Conservation (phyloP, 805 yeast species). For the Candida nanaspora region DNA sequence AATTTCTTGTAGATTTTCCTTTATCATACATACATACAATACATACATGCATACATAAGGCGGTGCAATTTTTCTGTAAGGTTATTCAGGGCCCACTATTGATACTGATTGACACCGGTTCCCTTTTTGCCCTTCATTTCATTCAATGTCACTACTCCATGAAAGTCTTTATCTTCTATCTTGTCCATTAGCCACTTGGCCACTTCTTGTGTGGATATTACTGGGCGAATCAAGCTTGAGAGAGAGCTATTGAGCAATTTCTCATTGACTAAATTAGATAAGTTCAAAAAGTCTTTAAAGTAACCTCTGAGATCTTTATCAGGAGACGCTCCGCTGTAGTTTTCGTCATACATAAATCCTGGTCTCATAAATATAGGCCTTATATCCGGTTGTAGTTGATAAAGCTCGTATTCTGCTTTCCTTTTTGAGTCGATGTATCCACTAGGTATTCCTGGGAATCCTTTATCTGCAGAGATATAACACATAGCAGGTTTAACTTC, state of each 20-base stretch:
- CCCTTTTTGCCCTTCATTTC: slow-evolving; percentile 27
- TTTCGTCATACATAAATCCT: slow-evolving; percentile 71
- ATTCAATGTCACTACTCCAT: slow-evolving; percentile 55
- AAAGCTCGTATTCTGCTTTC: slow-evolving; percentile 59
- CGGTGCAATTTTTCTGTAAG: too few relatives aligned
- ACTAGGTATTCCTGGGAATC: slow-evolving; percentile 58
- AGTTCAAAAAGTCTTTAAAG: slow-evolving; percentile 35
- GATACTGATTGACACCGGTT: not conserved
- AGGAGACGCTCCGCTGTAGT: slow-evolving; percentile 13
- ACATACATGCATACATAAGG: too few relatives aligned
- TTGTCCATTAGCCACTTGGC: slow-evolving; percentile 51
- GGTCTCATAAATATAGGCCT: slow-evolving; percentile 70
- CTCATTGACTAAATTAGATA: slow-evolving; percentile 38
- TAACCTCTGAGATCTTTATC: slow-evolving; percentile 30
- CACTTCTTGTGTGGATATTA: slow-evolving; percentile 62
- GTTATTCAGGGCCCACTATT: too few relatives aligned
- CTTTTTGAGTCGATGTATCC: slow-evolving; percentile 74
- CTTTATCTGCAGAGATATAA: slow-evolving; percentile 75
- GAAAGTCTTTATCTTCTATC: slow-evolving; percentile 39
- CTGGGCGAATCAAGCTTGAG: slow-evolving; percentile 50
- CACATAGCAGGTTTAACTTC: slow-evolving; percentile 39
- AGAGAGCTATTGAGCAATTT: slow-evolving; percentile 33
- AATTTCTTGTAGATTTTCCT: too few relatives aligned
- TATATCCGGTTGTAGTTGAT: slow-evolving; percentile 32
- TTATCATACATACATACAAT: too few relatives aligned